phyloP scores from a whole-genome alignment of 2,329 filamentous ascomycete genomes.

The Fusarium nodosum region DNA sequence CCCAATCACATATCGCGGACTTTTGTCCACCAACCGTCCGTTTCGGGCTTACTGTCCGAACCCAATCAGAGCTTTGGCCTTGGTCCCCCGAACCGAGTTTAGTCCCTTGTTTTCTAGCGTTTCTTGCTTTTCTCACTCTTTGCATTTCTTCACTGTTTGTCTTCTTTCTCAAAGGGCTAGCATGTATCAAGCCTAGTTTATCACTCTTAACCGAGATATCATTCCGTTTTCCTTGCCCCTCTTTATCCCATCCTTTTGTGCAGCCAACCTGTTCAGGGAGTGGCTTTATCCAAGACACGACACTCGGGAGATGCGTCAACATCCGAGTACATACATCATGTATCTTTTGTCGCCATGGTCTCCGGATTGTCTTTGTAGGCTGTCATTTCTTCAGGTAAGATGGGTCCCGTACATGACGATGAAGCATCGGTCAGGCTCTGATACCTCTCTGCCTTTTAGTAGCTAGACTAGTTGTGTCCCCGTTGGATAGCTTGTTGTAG shows the following conservation, averaged over 20 bases:
- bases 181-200: background rate
- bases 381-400: background rate
- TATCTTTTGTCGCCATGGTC: background rate
- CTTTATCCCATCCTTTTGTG: background rate
- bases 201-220: background rate
- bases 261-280: background rate
- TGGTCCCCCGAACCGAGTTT: background rate
- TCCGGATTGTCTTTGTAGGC: background rate
- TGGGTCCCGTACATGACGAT: too few relatives aligned
- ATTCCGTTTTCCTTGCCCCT: background rate
- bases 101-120: too few relatives aligned
- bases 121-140: background rate
- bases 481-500: background rate
- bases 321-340: background rate
- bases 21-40: rapidly evolving
- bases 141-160: too few relatives aligned
- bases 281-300: background rate
- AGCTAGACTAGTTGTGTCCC: background rate
- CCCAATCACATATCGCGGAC: background rate
- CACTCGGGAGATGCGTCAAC: background rate
- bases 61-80: background rate
- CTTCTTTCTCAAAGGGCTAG: background rate
- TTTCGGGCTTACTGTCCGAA: rapidly evolving
- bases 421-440: background rate
- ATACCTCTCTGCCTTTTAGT: background rate